These are phyloP conservation scores for Colletotrichum liriopes DNA, from an alignment of 2,329 filamentous ascomycete species.

Conservation along the genomic window DNA sequence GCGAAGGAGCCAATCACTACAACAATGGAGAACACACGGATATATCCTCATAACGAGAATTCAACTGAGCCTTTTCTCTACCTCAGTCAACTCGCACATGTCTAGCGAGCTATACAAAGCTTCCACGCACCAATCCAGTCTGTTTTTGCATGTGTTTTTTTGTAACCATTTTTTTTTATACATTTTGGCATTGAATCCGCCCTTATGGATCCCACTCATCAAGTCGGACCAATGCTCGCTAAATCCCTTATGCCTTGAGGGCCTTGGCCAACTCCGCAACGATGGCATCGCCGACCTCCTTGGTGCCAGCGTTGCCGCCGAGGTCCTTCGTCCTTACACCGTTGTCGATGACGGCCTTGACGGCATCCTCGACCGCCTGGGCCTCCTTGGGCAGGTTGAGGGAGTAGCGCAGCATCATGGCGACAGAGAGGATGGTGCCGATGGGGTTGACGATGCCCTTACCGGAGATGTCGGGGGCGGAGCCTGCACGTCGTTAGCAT, in stretches of 20 bases:
- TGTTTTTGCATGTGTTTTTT: background rate
- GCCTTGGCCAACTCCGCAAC: constrained; percentile 80
- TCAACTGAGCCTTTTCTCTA: background rate
- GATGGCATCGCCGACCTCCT: constrained; percentile 77
- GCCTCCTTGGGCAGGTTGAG: constrained; percentile 85
- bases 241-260: constrained; percentile 61
- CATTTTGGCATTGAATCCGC: background rate
- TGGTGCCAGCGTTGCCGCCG: constrained; percentile 81
- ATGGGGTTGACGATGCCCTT: constrained; percentile 89
- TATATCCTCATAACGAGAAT: background rate
- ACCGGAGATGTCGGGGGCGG: constrained; percentile 93
- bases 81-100: background rate
- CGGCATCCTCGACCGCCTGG: constrained; percentile 84
- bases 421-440: constrained; percentile 90
- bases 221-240: background rate
- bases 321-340: constrained; percentile 88
- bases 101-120: background rate
- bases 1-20: background rate
- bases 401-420: constrained; percentile 97
- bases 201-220: background rate
- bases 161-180: background rate
- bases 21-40: background rate
- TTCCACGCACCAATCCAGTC: background rate
- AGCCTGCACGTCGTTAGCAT: constrained; percentile 67
- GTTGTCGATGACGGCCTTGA: constrained; percentile 83